phyloP scores from a whole-genome alignment of 2,329 filamentous ascomycete species.

The Colletotrichum costaricense region DNA sequence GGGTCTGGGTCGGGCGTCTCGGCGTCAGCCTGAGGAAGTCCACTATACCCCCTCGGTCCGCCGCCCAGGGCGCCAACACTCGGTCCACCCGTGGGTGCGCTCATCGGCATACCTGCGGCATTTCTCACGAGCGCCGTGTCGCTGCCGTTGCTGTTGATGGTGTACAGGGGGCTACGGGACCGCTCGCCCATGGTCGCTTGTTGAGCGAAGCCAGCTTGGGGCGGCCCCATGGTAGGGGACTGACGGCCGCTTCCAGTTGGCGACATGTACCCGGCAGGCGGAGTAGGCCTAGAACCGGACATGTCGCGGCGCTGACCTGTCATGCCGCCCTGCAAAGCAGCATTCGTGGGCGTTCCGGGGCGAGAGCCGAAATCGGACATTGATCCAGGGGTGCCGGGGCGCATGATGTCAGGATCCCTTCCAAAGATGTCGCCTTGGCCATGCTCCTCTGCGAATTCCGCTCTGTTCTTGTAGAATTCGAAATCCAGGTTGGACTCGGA shows the following conservation, averaged over 20 bases:
- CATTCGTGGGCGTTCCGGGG: conserved; percentile 60
- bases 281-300: conserved; percentile 28
- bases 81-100: conserved; percentile 52
- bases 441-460: conserved; percentile 88
- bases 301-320: conserved; percentile 30
- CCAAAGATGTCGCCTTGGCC: conserved; percentile 81
- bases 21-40: conserved; percentile 65
- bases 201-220: conserved; percentile 30
- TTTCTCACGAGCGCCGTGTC: conserved; percentile 63
- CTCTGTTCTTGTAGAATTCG: conserved; percentile 88
- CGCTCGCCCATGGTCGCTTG: conserved; percentile 37
- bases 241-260: conserved; percentile 28
- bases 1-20: conserved; percentile 53
- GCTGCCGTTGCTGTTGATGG: conserved; percentile 61
- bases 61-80: conserved; percentile 65
- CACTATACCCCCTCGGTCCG: conserved; percentile 69
- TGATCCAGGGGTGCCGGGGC: conserved; percentile 71
- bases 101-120: conserved; percentile 63
- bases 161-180: conserved; percentile 61
- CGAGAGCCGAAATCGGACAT: conserved; percentile 58
- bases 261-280: conserved; percentile 37
- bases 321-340: conserved; percentile 47
- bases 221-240: conserved; percentile 28
- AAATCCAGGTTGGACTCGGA: conserved; percentile 89
- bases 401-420: conserved; percentile 65